Conservation (phyloP, 352 stramenopile genomes). For the Globisporangium rhizosaccharum region DNA sequence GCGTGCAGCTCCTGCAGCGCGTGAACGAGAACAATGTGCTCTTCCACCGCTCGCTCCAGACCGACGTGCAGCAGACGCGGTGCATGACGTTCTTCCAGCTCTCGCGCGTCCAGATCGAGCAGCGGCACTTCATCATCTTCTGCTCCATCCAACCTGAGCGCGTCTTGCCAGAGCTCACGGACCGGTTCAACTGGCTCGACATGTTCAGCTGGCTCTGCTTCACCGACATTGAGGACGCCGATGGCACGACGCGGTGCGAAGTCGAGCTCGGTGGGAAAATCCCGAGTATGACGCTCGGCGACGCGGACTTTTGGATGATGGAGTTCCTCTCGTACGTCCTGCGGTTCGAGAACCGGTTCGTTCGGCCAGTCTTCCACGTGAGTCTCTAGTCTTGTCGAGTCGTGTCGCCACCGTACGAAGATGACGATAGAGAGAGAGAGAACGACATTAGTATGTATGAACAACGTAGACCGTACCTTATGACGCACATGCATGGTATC, state of each 20-base stretch:
- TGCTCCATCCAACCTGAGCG: conserved; percentile 24
- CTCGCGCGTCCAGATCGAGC: conserved; percentile 15
- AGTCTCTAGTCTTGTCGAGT: background rate
- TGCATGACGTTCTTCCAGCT: conserved; percentile 33
- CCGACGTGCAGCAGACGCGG: conserved; percentile 18
- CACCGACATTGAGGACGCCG: conserved; percentile 7
- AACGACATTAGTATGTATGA: background rate
- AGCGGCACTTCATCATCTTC: conserved; percentile 27
- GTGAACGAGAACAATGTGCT: conserved; percentile 27
- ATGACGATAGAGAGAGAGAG: background rate
- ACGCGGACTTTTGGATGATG: conserved; percentile 42
- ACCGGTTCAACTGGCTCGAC: conserved; percentile 16
- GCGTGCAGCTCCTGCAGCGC: conserved; percentile 30
- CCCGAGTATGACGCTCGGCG: conserved; percentile 26
- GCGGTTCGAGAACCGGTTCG: conserved; percentile 31
- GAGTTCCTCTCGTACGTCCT: conserved; percentile 57
- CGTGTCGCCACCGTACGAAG: background rate
- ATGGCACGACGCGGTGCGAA: conserved; percentile 13
- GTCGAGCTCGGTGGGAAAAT: conserved; percentile 53
- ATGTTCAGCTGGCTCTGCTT: conserved; percentile 39
- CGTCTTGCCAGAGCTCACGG: conserved; percentile 14
- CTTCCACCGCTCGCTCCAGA: conserved; percentile 26
- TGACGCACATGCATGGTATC: no score
- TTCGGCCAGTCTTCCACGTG: conserved; percentile 25
- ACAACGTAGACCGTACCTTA: no score